Base-by-base conservation (phyloP, 192 early-diverging fungal species). In the Chytriomyces sp. region DNA sequence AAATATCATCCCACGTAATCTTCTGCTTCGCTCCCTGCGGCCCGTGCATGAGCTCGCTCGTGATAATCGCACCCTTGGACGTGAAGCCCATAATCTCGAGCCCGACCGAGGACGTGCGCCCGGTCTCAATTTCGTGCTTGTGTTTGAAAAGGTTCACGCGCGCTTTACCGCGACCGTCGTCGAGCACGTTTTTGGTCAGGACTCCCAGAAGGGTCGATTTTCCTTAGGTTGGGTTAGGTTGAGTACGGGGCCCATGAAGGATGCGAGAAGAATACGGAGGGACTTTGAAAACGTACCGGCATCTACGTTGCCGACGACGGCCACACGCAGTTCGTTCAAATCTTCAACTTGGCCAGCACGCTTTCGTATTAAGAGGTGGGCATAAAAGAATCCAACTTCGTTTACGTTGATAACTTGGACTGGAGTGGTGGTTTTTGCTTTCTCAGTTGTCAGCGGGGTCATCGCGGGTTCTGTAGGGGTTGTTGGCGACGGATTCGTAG, bases 171-270 rank as follows among this genome's bases (percentile, higher is more conserved):
- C 95, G 88, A 17, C 95, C 95, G 79, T 97, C 94, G 80, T 97
- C 95, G 38, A 97, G 84, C 3, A 89, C 83, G 52, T 92, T 90
- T 80, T 94, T 94, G 5, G 95, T 97, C 52, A 97, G 75, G 7
- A 96, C 94, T 30, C 95, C 95, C 31, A 97, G 80, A 65, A 94
- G 78, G 1, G 95, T 97, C 39, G 90, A 92, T 84, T 95, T 96
- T 41, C 68, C 68, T 70, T 5, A n/a, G n/a, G n/a, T n/a, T n/a
- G n/a, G n/a, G n/a, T n/a, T n/a, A n/a, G n/a, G n/a, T n/a, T n/a
- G n/a, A n/a, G n/a, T n/a, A n/a, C n/a, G n/a, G n/a, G n/a, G n/a
- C n/a, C n/a, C n/a, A n/a, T n/a, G n/a, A n/a, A n/a, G n/a, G n/a
- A n/a, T n/a, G n/a, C n/a, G n/a, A n/a, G n/a, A n/a, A n/a, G n/a